These are phyloP conservation scores for Anethum foeniculum DNA, from an alignment of 140 eudicot genomes.

Conservation along the genomic window DNA sequence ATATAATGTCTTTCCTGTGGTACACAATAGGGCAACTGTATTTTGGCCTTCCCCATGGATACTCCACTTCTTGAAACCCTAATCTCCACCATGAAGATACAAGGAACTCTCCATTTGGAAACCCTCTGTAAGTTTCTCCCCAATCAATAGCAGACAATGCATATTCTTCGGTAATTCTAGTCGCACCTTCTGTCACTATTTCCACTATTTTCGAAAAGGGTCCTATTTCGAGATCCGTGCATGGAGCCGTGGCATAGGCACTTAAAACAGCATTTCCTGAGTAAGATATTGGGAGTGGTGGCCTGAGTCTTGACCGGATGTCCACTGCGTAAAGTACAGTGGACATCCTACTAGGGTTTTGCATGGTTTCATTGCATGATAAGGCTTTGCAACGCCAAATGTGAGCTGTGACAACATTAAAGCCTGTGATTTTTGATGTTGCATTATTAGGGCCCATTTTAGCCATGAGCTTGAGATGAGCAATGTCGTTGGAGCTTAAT, in stretches of 20 bases:
- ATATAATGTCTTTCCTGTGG: conserved; percentile 63
- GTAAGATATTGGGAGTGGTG: conserved; percentile 46
- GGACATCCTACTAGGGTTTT: conserved; percentile 33
- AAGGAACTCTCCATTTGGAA: conserved; percentile 75
- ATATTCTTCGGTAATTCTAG: conserved; percentile 56
- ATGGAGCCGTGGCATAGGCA: conserved; percentile 56
- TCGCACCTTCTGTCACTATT: conserved; percentile 46
- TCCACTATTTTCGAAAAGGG: conserved; percentile 48
- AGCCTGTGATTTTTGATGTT: conserved; percentile 43
- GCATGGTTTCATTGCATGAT: conserved; percentile 17
- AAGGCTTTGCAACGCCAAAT: conserved; percentile 90
- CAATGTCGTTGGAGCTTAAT: conserved; percentile 44
- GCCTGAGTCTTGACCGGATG: conserved; percentile 44
- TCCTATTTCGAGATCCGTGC: conserved; percentile 42
- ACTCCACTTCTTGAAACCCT: conserved; percentile 60
- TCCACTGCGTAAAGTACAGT: conserved; percentile 55
- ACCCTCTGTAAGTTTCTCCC: conserved; percentile 70
- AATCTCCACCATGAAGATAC: conserved; percentile 88
- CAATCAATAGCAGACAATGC: conserved; percentile 63
- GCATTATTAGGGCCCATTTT: conserved; percentile 13
- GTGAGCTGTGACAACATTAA: conserved; percentile 71
- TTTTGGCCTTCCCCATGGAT: conserved; percentile 82
- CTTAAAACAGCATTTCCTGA: conserved; percentile 77
- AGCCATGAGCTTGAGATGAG: conserved; percentile 44
- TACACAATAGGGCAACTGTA: conserved; percentile 77